These are phyloP conservation scores for Luffa acutangula DNA, from an alignment of 306 rosid species.

Conservation along the genomic window DNA sequence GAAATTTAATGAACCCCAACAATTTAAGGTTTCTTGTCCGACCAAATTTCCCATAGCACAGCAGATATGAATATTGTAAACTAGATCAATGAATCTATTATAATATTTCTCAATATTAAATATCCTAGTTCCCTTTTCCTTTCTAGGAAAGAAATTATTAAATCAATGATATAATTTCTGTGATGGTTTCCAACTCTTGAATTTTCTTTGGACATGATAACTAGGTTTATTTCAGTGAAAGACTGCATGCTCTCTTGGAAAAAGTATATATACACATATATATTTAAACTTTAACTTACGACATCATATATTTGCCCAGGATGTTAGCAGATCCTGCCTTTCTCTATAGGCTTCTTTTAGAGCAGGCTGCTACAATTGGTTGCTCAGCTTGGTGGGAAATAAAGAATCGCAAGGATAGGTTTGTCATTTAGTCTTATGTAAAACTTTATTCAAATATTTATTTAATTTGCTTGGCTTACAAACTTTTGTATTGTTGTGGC, in stretches of 20 bases:
- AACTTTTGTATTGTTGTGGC: constrained; percentile 14
- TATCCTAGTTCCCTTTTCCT: not conserved
- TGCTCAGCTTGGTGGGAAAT: constrained; percentile 89
- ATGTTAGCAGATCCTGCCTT: constrained; percentile 98
- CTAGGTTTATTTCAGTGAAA: not conserved
- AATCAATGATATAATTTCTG: not conserved
- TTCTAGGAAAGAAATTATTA: not conserved
- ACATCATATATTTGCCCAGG: constrained; percentile 31
- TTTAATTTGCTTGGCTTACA: constrained; percentile 11
- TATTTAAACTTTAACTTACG: not conserved
- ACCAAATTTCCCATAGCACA: not conserved
- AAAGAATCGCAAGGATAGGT: constrained; percentile 87
- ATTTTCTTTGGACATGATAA: not conserved
- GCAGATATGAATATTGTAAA: not conserved
- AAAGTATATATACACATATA: not conserved
- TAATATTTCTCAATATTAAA: not conserved
- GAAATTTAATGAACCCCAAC: not conserved
- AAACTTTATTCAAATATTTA: constrained; percentile 9
- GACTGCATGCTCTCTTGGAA: not conserved
- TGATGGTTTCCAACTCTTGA: not conserved
- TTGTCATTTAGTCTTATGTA: constrained; percentile 1
- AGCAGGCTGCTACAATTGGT: constrained; percentile 77
- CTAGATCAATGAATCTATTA: not conserved
- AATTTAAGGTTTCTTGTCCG: not conserved
- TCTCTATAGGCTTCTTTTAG: constrained; percentile 66